Evolutionary conservation across 805 yeast genomes (phyloP).

Genomic region (Pichia cephalocereana): DNA sequence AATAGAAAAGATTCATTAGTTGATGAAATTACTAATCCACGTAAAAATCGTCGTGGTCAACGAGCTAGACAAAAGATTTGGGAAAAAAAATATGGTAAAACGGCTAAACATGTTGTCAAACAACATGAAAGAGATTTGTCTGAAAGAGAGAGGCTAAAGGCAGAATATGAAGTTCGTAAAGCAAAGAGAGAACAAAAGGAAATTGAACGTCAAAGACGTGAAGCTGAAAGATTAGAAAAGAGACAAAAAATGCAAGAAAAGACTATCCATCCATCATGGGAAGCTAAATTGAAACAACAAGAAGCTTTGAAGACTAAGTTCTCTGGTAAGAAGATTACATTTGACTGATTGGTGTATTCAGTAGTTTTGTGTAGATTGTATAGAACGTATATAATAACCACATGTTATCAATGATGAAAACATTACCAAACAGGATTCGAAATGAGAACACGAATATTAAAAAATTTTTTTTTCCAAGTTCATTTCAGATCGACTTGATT

Average conservation of each 20-base stretch:
- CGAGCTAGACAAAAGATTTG: slow-evolving; percentile 94
- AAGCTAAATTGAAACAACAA: slow-evolving; percentile 71
- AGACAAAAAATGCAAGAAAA: slow-evolving; percentile 10
- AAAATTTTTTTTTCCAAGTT: no score
- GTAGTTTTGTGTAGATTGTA: neutral
- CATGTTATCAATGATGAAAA: no score
- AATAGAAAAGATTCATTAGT: slow-evolving; percentile 37
- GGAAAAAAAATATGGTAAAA: slow-evolving; percentile 80
- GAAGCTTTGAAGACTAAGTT: slow-evolving; percentile 60
- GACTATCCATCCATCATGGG: slow-evolving; percentile 93
- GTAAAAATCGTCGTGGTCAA: slow-evolving; percentile 93
- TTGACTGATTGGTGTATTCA: slow-evolving; percentile 33
- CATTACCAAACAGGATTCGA: no score
- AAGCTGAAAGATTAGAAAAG: slow-evolving; percentile 9
- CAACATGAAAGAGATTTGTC: slow-evolving; percentile 46
- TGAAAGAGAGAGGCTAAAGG: slow-evolving; percentile 50
- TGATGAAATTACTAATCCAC: slow-evolving; percentile 38
- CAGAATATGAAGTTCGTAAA: slow-evolving; percentile 65
- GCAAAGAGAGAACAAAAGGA: slow-evolving; percentile 55
- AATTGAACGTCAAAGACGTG: slow-evolving; percentile 11
- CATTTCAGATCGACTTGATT: no score
- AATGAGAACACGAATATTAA: no score
- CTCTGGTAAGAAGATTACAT: slow-evolving; percentile 76
- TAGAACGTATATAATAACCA: neutral
- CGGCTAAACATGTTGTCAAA: slow-evolving; percentile 75